Percentiles rank a stretch among this genome's conserved stretches.
Evolutionary conservation across 2,329 filamentous ascomycete genomes (phyloP).

Genomic region (Decorospora gaudefroyi): DNA sequence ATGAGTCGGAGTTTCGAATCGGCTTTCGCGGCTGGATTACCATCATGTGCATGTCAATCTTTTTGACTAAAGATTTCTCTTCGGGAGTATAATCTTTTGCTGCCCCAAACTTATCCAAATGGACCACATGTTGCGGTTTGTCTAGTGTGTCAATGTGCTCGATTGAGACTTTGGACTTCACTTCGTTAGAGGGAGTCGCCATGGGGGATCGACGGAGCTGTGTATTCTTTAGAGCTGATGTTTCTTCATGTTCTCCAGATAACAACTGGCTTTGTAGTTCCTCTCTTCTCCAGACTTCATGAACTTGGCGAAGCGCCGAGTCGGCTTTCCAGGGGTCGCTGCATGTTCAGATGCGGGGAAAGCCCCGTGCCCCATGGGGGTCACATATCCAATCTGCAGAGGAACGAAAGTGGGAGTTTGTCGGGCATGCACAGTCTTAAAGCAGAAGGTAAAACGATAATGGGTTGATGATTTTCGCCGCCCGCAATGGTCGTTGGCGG

Average conservation of each 20-base stretch:
- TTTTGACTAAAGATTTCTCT: constrained; percentile 31
- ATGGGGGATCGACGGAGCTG: neutral
- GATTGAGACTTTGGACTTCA: neutral
- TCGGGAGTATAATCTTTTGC: constrained; percentile 24
- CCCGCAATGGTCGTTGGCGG: neutral
- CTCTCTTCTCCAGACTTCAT: constrained; percentile 1
- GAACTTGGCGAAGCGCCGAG: neutral
- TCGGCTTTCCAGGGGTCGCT: neutral
- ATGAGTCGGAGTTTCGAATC: neutral
- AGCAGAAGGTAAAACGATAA: too few species aligned
- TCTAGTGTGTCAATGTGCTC: constrained; percentile 22
- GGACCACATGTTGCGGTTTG: constrained; percentile 15
- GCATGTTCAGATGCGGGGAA: constrained; percentile 1
- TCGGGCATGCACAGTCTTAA: neutral
- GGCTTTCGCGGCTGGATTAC: constrained; percentile 8
- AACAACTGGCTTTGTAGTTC: neutral
- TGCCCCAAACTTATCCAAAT: constrained; percentile 35
- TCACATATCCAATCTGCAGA: neutral
- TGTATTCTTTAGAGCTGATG: neutral
- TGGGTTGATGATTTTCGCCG: too few species aligned
- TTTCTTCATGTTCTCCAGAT: neutral
- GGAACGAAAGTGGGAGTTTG: neutral
- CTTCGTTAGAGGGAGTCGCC: neutral
- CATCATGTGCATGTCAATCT: constrained; percentile 35
- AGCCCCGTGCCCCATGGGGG: neutral